A percentile compares a stretch with the other conserved stretches of the same genome.
Evolutionary conservation across 352 stramenopile genomes (phyloP).

Genomic region (Phytophthora sp.): DNA sequence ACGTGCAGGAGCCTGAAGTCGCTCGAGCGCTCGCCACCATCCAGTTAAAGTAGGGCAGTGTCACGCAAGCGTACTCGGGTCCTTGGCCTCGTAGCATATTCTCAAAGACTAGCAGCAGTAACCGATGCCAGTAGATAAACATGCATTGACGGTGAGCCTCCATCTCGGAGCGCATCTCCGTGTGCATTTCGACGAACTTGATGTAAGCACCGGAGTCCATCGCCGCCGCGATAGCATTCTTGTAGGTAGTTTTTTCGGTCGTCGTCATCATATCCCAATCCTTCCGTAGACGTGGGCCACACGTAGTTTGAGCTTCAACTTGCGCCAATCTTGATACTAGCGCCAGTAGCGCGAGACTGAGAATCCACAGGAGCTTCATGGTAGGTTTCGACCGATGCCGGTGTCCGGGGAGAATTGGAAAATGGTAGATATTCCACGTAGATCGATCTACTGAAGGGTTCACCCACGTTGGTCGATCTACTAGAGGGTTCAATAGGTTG

Average conservation of each 20-base stretch:
- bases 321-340: no score
- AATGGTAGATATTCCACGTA: no score
- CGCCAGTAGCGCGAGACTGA: no score
- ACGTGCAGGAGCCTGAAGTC: constrained; percentile 46
- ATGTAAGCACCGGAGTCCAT: constrained; percentile 60
- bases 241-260: constrained; percentile 48
- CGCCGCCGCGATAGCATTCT: constrained; percentile 42
- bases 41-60: constrained; percentile 80
- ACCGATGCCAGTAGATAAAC: constrained; percentile 83
- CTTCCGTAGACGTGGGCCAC: constrained; percentile 39
- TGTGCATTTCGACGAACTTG: constrained; percentile 65
- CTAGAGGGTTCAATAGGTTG: no score
- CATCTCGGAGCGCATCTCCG: constrained; percentile 49
- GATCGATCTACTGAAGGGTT: no score
- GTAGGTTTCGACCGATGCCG: no score
- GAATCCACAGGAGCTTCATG: no score
- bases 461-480: no score
- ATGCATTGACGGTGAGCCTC: constrained; percentile 66
- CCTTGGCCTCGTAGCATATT: constrained; percentile 78
- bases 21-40: constrained; percentile 53
- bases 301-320: no score
- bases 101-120: constrained; percentile 68
- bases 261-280: constrained; percentile 45
- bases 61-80: constrained; percentile 59
- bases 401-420: no score